Evolutionary conservation across 495 filamentous ascomycete species (phyloP).

Genomic region (Sphaerosporella brunnea): DNA sequence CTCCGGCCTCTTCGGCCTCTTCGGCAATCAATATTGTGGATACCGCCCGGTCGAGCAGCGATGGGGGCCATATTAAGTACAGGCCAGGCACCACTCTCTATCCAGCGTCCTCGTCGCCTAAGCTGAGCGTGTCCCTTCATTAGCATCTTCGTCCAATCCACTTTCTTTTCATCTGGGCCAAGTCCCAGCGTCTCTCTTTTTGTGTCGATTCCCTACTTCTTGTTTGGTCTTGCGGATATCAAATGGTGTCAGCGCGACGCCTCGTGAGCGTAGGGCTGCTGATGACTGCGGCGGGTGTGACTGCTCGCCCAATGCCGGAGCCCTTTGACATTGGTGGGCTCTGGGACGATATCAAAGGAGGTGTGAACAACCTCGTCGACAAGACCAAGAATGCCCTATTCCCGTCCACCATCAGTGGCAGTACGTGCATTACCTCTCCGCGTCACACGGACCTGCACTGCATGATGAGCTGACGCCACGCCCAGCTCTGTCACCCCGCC

Average conservation of each 20-base stretch:
- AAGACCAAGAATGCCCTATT: background rate
- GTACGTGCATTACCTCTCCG: background rate
- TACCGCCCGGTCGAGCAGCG: no score
- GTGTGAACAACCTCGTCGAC: background rate
- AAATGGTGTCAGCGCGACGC: background rate
- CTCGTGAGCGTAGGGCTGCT: background rate
- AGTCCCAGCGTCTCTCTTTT: no score
- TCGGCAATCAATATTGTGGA: no score
- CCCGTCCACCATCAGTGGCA: background rate
- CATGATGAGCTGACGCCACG: background rate
- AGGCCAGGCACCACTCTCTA: no score
- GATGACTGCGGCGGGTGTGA: background rate
- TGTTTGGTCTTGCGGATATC: no score
- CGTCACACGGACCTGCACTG: background rate
- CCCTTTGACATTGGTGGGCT: background rate
- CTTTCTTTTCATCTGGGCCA: no score
- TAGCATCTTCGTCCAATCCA: no score
- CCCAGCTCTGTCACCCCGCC: slow-evolving; percentile 7
- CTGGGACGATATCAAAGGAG: background rate
- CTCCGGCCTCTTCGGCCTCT: no score
- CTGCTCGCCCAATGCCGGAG: background rate
- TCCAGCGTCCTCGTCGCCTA: no score
- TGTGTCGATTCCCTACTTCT: no score
- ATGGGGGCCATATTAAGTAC: no score
- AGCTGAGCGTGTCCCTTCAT: no score